Base-by-base conservation (phyloP, 1,284 basidiomycete genomes). In the Puccinia coronata region DNA sequence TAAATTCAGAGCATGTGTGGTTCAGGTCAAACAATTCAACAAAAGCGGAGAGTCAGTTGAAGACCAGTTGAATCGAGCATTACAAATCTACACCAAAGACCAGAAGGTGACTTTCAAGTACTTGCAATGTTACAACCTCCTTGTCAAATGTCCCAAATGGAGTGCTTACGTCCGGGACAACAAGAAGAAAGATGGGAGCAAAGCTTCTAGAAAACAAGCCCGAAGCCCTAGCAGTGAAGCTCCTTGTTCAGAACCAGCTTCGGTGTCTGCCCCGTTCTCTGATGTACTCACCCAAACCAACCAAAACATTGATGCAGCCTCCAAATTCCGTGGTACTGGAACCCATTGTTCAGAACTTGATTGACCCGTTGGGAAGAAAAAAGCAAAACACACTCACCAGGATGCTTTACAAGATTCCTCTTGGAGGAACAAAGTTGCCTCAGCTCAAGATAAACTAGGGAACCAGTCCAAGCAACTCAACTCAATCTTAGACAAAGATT, bases 361-460 rank as follows among this genome's bases (percentile, higher is more conserved):
- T 49, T 49, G 67, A 4, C 67, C 67, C n/a, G 34, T 69, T 39
- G 39, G 65, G 5, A 69, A 69, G 6, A 69, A 69, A 28, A 69
- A 69, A 28, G 67, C 41, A 9, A 69, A 69, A n/a, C 20, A 6
- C 25, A 1, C 11, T 11, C 41, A 69, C n/a, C 67, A 49, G 18
- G 36, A 49, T 20, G 0, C 23, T 2, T 5, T 16, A 2, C 9
- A 39, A 2, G 23, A 39, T 1, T 23, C 47, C 1, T 36, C 12
- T 16, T 69, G 67, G 67, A 69, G 36, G 39, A n/a, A 47, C 11
- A 49, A 51, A 2, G 67, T 69, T 49, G 23, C 20, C 2, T 2
- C 0, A 9, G 67, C 41, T 69, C 67, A 69, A 12, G 2, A 43
- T n/a, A 25, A 69, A 69, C 23, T 69, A 28, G 47, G 9, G 23